Evolutionary conservation across 2,329 filamentous ascomycete species (phyloP).

Genomic region (Drechslerella dactyloides): DNA sequence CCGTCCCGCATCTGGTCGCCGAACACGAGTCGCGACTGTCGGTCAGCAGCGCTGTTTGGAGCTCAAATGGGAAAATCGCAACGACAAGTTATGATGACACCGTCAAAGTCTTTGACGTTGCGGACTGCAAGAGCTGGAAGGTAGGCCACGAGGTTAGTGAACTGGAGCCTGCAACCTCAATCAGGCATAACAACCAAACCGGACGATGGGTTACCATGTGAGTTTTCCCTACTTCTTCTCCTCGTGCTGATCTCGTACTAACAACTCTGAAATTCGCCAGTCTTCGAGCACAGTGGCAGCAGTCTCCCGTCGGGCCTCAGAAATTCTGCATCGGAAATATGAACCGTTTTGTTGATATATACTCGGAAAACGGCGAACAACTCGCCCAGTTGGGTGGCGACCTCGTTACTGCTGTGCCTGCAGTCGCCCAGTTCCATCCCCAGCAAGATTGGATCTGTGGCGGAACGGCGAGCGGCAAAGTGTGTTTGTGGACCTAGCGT

Average conservation of each 20-base stretch:
- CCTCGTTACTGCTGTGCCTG: slow-evolving; percentile 90
- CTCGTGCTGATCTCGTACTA: neutral
- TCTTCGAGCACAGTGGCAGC: slow-evolving; percentile 87
- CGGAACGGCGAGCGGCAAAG: slow-evolving; percentile 87
- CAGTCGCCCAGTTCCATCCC: slow-evolving; percentile 88
- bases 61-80: slow-evolving; percentile 79
- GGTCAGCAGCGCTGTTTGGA: slow-evolving; percentile 92
- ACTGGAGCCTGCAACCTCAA: slow-evolving; percentile 72
- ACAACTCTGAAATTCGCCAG: too few relatives aligned
- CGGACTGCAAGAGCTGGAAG: slow-evolving; percentile 67
- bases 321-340: slow-evolving; percentile 95
- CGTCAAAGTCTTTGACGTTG: slow-evolving; percentile 78
- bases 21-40: slow-evolving; percentile 83
- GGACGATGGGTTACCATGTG: slow-evolving; percentile 75
- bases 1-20: slow-evolving; percentile 72
- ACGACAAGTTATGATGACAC: slow-evolving; percentile 96
- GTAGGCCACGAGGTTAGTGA: slow-evolving; percentile 66
- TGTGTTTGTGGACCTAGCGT: slow-evolving; percentile 82
- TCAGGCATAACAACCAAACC: slow-evolving; percentile 93
- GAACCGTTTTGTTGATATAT: slow-evolving; percentile 96
- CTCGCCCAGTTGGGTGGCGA: slow-evolving; percentile 86
- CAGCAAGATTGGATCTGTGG: slow-evolving; percentile 89
- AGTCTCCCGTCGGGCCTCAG: slow-evolving; percentile 74
- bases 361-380: slow-evolving; percentile 79
- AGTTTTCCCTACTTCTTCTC: slow-evolving; percentile 57